phyloP scores from a whole-genome alignment of 331 rosid species.

The Malus hybrid region DNA sequence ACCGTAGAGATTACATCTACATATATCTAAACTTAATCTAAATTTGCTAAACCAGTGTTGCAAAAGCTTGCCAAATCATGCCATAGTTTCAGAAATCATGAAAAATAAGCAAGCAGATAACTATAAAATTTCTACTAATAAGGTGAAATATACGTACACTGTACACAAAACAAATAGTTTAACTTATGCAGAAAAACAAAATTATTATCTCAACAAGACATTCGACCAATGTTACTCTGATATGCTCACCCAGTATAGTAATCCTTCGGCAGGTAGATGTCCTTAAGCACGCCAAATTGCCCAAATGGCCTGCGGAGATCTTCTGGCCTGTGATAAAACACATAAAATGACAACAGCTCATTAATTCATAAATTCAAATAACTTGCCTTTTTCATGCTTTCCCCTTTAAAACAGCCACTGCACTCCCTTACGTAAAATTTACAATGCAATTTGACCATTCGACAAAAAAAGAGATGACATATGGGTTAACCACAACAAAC shows the following conservation, averaged over 20 bases:
- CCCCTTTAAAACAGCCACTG: not conserved
- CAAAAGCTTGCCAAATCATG: not conserved
- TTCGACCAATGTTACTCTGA: conserved; percentile 1
- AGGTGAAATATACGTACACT: not conserved
- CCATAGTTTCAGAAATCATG: not conserved
- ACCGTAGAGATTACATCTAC: not conserved
- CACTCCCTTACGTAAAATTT: not conserved
- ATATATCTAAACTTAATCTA: too few relatives aligned
- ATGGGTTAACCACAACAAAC: conserved; percentile 20
- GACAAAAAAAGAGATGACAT: not conserved
- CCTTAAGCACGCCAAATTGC: conserved; percentile 88
- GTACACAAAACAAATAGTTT: not conserved
- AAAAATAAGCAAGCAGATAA: not conserved
- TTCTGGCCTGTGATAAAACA: conserved; percentile 51
- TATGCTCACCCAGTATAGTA: conserved; percentile 87
- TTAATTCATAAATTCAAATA: not conserved
- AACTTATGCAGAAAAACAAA: not conserved
- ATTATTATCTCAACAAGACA: not conserved
- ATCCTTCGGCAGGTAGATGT: conserved; percentile 90
- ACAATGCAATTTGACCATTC: not conserved
- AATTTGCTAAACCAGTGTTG: not conserved
- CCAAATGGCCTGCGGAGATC: conserved; percentile 96
- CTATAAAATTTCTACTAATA: not conserved
- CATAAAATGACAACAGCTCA: not conserved
- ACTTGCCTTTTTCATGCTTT: not conserved